phyloP scores from a whole-genome alignment of 805 yeast species.

The Isabelozyma pseudorhagii region DNA sequence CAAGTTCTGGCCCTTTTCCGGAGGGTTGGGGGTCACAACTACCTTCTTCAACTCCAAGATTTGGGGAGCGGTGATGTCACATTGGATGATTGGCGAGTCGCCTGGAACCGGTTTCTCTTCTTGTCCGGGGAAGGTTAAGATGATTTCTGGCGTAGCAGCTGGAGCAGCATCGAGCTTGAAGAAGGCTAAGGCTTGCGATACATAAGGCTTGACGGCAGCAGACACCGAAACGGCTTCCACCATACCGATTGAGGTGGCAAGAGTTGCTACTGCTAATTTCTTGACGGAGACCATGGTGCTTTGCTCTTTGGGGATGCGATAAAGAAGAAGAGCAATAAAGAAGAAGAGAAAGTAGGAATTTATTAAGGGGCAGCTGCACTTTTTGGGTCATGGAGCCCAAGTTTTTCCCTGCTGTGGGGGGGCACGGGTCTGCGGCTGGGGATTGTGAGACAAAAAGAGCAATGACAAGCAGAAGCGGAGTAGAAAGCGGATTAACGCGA shows the following conservation, averaged over 20 bases:
- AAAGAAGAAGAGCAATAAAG: background rate
- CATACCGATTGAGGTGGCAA: slow-evolving; percentile 9
- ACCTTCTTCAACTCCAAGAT: slow-evolving; percentile 58
- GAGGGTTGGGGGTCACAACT: slow-evolving; percentile 73
- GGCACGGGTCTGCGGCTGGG: no score
- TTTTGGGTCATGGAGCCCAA: background rate
- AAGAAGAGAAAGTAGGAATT: background rate
- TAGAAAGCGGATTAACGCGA: no score
- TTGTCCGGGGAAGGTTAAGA: slow-evolving; percentile 25
- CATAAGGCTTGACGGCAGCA: slow-evolving; percentile 12
- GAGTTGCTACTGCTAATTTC: slow-evolving; percentile 1
- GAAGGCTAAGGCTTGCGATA: slow-evolving; percentile 9
- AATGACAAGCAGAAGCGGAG: no score
- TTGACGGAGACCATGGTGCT: background rate
- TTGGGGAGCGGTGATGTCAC: slow-evolving; percentile 68
- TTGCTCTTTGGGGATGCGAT: background rate
- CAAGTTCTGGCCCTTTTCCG: slow-evolving; percentile 73
- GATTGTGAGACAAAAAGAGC: no score
- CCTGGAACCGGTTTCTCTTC: slow-evolving; percentile 80
- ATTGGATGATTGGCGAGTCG: slow-evolving; percentile 75
- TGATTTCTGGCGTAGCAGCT: slow-evolving; percentile 1
- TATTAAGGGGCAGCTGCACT: background rate
- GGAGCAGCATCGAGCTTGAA: slow-evolving; percentile 4
- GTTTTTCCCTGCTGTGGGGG: no score
- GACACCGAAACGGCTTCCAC: slow-evolving; percentile 19